Base-by-base conservation (phyloP, 257 asterid genomes). In the Solanum sejunctum region DNA sequence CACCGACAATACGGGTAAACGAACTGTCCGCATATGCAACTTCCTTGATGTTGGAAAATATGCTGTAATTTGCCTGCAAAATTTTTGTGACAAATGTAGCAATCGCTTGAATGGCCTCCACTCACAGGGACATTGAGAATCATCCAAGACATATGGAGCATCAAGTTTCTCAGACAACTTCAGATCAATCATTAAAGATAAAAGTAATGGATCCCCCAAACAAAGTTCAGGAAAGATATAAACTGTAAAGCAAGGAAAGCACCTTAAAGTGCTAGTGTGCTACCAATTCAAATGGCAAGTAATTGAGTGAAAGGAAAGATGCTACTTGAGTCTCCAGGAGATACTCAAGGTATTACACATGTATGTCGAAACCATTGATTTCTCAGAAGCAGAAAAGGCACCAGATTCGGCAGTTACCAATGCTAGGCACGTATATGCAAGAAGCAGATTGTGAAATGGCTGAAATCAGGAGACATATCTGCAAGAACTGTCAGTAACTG, bases 271-370 rank as follows among this genome's bases (percentile, higher is more conserved):
- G 28, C 28, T 58, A 36, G 41, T 4, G 55, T 55, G 28, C 51
- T 39, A 55, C 54, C 54, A 67, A 18, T 32, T 54, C 81, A 56
- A 87, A 83, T 77, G 67, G 26, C 73, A 83, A 67, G 23, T 61
- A 72, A 80, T 49, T 84, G 89, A 71, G 85, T 63, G 84, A 86
- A 56, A 23, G 71, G 63, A 26, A 32, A 88, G 63, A 73, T 26
- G 69, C 36, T 92, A 96, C 99, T 98, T 93, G 98, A 39, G 94
- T 93, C 84, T 94, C 98, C 93, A 94, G 78, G 85, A 94, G 83
- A 90, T 96, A 93, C 87, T 96, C 87, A 93, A 85, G 69, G 99
- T 91, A 89, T 93, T 90, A 89, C 97, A 92, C 55, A 93, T 92
- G 86, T 96, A 94, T 12, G 91, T 84, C 36, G 98, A 92, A 89